Conservation (phyloP, 441 rosid species). For the Populus hybrid region DNA sequence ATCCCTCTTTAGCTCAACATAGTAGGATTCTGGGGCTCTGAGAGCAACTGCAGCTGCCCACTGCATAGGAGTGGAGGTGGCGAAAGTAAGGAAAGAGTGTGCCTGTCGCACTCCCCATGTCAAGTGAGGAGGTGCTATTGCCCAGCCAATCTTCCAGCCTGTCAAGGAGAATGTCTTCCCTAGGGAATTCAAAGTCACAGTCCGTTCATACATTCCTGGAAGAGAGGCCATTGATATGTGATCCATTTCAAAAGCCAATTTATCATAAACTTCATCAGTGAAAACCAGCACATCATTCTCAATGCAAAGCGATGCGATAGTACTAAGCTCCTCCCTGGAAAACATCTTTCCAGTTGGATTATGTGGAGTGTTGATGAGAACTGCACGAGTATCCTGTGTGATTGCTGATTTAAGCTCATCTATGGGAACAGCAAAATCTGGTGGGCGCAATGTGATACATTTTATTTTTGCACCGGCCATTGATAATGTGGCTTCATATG, state of each 20-base stretch:
- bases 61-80: slow-evolving; percentile 83
- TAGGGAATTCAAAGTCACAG: slow-evolving; percentile 83
- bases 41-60: slow-evolving; percentile 69
- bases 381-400: too few relatives aligned
- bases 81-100: slow-evolving; percentile 81
- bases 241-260: slow-evolving; percentile 84
- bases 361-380: too few relatives aligned
- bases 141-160: slow-evolving; percentile 95
- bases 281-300: slow-evolving; percentile 84
- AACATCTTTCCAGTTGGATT: too few relatives aligned
- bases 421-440: too few relatives aligned
- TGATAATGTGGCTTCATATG: too few relatives aligned
- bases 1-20: slow-evolving; percentile 63
- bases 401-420: too few relatives aligned
- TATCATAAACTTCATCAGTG: slow-evolving; percentile 85
- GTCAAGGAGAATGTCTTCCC: slow-evolving; percentile 92
- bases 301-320: slow-evolving; percentile 43
- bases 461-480: too few relatives aligned
- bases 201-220: slow-evolving; percentile 84
- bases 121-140: slow-evolving; percentile 78
- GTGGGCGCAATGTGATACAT: too few relatives aligned
- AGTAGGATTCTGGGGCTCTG: slow-evolving; percentile 74
- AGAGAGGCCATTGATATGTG: slow-evolving; percentile 91
- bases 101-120: slow-evolving; percentile 91
- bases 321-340: too few relatives aligned